These are phyloP conservation scores for Elaeagnus macrophylla DNA, from an alignment of 306 rosid species.

Conservation along the genomic window DNA sequence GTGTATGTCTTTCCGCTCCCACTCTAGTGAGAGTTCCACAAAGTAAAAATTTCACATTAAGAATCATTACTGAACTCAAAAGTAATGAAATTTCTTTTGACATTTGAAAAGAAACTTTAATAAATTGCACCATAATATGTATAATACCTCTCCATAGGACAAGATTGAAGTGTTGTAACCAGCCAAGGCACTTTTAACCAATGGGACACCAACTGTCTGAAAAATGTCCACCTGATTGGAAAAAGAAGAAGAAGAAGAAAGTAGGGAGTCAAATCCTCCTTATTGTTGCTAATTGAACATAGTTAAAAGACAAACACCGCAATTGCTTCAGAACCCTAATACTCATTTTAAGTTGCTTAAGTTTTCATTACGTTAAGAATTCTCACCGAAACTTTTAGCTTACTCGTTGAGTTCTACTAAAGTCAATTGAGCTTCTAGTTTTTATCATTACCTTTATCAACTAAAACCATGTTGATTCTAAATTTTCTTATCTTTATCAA, in stretches of 20 bases:
- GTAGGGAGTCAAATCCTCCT: conserved; percentile 9
- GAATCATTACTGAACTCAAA: too few species aligned
- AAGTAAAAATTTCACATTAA: background rate
- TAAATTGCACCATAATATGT: conserved; percentile 4
- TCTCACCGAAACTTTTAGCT: too few species aligned
- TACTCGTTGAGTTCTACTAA: too few species aligned
- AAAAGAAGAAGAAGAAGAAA: conserved; percentile 15
- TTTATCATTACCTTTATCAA: too few species aligned
- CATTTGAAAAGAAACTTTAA: background rate
- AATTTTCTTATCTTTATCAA: too few species aligned
- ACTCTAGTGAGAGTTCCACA: conserved; percentile 35
- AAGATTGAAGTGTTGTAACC: conserved; percentile 83
- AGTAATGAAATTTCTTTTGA: background rate
- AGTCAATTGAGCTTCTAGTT: too few species aligned
- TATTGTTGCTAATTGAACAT: background rate
- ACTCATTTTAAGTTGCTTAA: too few species aligned
- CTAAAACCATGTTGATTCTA: too few species aligned
- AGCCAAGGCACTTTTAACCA: conserved; percentile 73
- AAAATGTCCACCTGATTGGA: conserved; percentile 85
- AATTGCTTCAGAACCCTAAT: too few species aligned
- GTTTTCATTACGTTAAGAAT: too few species aligned
- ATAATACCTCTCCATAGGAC: conserved; percentile 81
- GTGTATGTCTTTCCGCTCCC: conserved; percentile 93
- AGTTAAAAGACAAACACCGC: too few species aligned
- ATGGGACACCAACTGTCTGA: conserved; percentile 60